phyloP scores from a whole-genome alignment of 148 eudicot species.

The Rhododendron williamsianum region DNA sequence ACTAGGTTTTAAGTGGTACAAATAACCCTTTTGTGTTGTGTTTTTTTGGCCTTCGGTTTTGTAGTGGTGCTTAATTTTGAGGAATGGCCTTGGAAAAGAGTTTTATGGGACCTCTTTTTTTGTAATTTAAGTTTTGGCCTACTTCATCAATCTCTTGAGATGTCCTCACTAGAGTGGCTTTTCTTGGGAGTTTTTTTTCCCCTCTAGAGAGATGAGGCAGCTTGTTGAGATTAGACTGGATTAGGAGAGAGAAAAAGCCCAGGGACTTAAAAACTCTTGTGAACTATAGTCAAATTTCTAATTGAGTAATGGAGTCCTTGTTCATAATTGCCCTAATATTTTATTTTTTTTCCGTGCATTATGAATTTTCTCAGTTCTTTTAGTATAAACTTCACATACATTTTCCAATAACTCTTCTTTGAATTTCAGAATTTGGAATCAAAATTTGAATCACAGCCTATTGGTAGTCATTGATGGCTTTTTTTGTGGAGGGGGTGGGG shows the following conservation, averaged over 20 bases:
- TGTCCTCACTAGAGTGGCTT: background rate
- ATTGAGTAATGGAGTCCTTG: constrained; percentile 6
- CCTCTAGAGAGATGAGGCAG: constrained; percentile 2
- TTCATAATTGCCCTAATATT: background rate
- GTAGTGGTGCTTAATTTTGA: background rate
- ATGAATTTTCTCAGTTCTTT: background rate
- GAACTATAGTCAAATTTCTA: constrained; percentile 11
- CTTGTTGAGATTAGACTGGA: background rate
- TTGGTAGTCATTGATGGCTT: too few relatives aligned
- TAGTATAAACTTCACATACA: background rate
- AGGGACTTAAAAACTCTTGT: background rate
- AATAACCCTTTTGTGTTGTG: background rate
- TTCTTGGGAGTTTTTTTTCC: background rate
- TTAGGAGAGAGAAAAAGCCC: background rate
- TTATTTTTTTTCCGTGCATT: background rate
- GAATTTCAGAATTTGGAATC: background rate
- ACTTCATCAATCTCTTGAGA: background rate
- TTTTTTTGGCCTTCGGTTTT: constrained; percentile 1
- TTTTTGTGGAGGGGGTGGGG: too few relatives aligned
- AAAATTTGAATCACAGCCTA: background rate
- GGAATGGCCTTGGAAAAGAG: background rate
- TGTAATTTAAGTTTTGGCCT: background rate
- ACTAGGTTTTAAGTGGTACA: background rate
- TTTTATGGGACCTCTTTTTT: background rate
- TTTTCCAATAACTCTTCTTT: background rate